These are phyloP conservation scores for Fraxinus velutina DNA, from an alignment of 305 asterid genomes.

Conservation along the genomic window DNA sequence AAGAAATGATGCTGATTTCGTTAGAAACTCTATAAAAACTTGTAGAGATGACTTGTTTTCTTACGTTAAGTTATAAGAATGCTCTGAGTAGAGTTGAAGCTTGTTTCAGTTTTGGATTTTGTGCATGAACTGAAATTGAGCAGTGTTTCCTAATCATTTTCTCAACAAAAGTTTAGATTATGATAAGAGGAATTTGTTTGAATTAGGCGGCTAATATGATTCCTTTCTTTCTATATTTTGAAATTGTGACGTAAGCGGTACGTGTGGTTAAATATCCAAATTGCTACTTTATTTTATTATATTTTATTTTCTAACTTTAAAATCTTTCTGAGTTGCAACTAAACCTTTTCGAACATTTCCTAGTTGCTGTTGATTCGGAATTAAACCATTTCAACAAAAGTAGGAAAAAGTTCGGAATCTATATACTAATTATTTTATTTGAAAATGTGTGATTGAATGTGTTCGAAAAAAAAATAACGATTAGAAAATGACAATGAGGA, in stretches of 20 bases:
- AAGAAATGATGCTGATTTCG: not conserved
- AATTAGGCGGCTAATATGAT: not conserved
- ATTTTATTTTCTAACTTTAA: not conserved
- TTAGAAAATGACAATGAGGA: no score
- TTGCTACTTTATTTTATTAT: not conserved
- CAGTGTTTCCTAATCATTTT: not conserved
- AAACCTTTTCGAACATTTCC: not conserved
- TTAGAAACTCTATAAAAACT: constrained; percentile 12
- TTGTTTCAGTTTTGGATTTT: constrained; percentile 15
- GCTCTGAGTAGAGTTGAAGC: not conserved
- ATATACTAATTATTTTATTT: not conserved
- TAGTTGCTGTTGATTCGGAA: not conserved
- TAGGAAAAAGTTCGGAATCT: not conserved
- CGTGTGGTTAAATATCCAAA: not conserved
- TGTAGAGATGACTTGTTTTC: constrained; percentile 33
- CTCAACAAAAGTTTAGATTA: not conserved
- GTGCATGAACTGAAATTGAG: constrained; percentile 24
- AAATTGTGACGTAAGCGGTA: not conserved
- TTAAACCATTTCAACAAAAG: no score
- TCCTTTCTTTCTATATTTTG: not conserved
- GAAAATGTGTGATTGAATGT: no score
- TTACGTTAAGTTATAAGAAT: constrained; percentile 21
- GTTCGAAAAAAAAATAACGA: not conserved
- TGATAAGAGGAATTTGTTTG: not conserved
- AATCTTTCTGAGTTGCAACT: not conserved